Conservation (phyloP, 1,284 basidiomycete species). For the Paramarasmius palmivorus region DNA sequence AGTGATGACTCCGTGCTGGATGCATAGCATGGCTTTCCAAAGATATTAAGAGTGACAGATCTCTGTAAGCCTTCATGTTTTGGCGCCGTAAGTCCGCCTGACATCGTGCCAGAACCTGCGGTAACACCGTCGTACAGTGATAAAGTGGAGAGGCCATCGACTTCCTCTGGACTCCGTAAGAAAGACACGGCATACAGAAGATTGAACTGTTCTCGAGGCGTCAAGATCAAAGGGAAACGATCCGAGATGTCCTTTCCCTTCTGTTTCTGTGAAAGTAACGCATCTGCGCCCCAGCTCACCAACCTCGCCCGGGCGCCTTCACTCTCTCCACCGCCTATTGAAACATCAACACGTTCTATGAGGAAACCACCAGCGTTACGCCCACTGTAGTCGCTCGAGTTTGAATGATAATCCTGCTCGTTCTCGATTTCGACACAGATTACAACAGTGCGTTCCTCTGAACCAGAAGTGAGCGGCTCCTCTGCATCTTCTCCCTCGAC, state of each 20-base stretch:
- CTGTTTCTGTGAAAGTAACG: constrained; percentile 22
- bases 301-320: constrained; percentile 30
- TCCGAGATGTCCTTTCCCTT: constrained; percentile 16
- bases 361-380: constrained; percentile 53
- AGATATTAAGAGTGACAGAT: constrained; percentile 76
- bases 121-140: constrained; percentile 30
- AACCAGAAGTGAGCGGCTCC: constrained; percentile 62
- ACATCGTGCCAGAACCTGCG: constrained; percentile 4
- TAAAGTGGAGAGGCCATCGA: constrained; percentile 40
- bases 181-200: constrained; percentile 84
- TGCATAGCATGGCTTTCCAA: constrained; percentile 61
- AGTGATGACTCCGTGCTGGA: not conserved
- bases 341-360: constrained; percentile 72
- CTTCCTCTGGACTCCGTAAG: constrained; percentile 63
- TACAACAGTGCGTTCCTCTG: constrained; percentile 80
- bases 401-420: constrained; percentile 41
- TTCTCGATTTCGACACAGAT: constrained; percentile 88
- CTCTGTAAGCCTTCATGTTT: constrained; percentile 55
- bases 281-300: constrained; percentile 65
- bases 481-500: no score
- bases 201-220: constrained; percentile 79
- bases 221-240: constrained; percentile 74
- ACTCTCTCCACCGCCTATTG: constrained; percentile 44
- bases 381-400: constrained; percentile 16
- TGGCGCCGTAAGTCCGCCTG: constrained; percentile 12